Base-by-base conservation (phyloP, 2,329 filamentous ascomycete species). In the Colletotrichum lini region DNA sequence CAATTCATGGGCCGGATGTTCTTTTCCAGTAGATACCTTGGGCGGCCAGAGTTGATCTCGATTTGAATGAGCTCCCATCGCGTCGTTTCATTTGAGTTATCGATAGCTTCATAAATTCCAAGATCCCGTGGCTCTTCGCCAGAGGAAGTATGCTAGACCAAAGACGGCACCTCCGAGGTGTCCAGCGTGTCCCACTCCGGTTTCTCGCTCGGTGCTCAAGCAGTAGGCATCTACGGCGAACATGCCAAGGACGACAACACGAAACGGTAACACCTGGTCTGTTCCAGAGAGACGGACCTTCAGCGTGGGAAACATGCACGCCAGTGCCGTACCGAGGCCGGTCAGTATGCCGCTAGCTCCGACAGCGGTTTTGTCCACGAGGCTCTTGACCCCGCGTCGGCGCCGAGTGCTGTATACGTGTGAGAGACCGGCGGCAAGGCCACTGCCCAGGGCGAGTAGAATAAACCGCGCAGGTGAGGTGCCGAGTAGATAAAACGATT, bases 41-140 rank as follows among this genome's bases (percentile, higher is more conserved):
- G 52, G 65, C 26, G 47, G 65, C 45, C 47, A 63, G 65, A 72
- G 65, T 72, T 72, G 69, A 69, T 60, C 69, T 69, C 65, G 13
- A 47, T 63, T 50, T 64, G 26, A 23, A 30, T 38, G 30, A 35
- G 10, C 52, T 40, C 15, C 47, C n/a, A 42, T 52, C n/a, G 21
- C 47, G 12, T 52, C 35, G 40, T 15, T n/a, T 9, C n/a, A 21
- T n/a, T n/a, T 16, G 52, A 57, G 16, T 57, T 38, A 26, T 18
- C 23, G 38, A 18, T 49, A 23, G 45, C 26, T 54, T 69, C 42
- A 72, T n/a, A 69, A 42, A 59, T 35, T 69, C 53, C 53, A 61
- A 57, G 50, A 50, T 16, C 53, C 23, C 12, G 18, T 44, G 1
- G 56, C 59, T 35, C 50, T 72, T 47, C 59, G 68, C 30, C 40